Base-by-base conservation (phyloP, 2,329 filamentous ascomycete species). In the Rutstroemia sydowiana region DNA sequence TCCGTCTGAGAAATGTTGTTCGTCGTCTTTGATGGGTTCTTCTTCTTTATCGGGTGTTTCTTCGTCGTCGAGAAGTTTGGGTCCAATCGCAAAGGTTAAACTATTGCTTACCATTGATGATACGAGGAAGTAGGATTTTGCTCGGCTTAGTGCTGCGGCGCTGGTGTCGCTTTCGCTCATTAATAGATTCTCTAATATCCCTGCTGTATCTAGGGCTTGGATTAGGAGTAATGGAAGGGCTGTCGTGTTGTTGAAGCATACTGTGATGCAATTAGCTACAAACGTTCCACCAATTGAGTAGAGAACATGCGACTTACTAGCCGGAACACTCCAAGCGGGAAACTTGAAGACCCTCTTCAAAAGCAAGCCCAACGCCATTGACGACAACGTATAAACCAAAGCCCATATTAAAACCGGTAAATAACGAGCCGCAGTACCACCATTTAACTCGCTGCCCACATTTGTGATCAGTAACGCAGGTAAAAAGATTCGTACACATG, bases 71-170 rank as follows among this genome's bases (percentile, higher is more conserved):
- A 85, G 71, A 32, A 85, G 68, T 14, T 73, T 70, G 0, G 82
- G 81, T 0, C 81, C 82, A 2, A 85, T 67, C 0, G 78, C 78
- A 63, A 85, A 86, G 0, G 81, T 85, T 55, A 85, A 66, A 48
- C 75, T 78, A 60, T 81, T 84, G 43, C 74, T 75, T 14, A 85
- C 71, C 52, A 83, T 84, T 4, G 81, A 75, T 56, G 81, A 84
- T 54, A 86, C 75, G 5, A 86, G 67, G 60, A 86, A 84, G 63
- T 84, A 86, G 14, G 77, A 79, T 62, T 84, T 79, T 8, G 81
- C 81, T 8, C 82, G 71, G 48, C 77, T 73, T 11, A 85, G 69
- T 0, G 78, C 78, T 2, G 69, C 69, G 2, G 66, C 58, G 2
- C 69, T 70, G 63, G 57, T 76, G 70, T 65, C 73, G 2, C 16